Evolutionary conservation across 345 rosid species (phyloP).

Genomic region (Acer saccharum): DNA sequence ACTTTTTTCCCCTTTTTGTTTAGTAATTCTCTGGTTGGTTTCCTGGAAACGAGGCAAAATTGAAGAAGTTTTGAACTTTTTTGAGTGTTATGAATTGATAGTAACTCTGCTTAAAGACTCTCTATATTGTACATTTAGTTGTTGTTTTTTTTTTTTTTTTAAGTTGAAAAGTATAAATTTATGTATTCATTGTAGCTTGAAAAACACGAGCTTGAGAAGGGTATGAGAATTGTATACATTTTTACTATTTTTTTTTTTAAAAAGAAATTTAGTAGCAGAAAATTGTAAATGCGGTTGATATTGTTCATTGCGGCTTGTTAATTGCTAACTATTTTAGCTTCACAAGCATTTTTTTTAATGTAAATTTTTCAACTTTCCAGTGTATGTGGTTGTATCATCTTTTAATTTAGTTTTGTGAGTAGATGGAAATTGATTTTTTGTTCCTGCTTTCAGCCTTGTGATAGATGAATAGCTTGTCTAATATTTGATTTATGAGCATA

Average conservation of each 20-base stretch:
- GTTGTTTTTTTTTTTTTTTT: no score
- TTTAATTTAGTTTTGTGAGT: background rate
- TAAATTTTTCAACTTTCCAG: background rate
- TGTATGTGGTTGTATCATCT: background rate
- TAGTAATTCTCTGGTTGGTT: slow-evolving; percentile 6
- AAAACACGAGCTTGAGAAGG: background rate
- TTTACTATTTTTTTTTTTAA: background rate
- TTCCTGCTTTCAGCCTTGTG: slow-evolving; percentile 13
- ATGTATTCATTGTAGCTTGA: background rate
- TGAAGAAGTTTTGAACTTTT: background rate
- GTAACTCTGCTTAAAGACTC: background rate
- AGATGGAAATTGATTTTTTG: slow-evolving; percentile 8
- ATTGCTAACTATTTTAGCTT: background rate
- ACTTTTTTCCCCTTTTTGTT: background rate
- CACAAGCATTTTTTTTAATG: background rate
- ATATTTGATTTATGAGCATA: slow-evolving; percentile 3
- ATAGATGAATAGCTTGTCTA: slow-evolving; percentile 19
- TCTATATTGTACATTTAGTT: background rate
- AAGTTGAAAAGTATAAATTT: background rate
- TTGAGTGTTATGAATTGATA: background rate
- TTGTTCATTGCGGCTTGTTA: background rate
- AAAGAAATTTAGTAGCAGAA: background rate
- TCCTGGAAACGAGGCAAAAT: background rate
- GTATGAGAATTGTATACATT: background rate
- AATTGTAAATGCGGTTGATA: background rate